These are phyloP conservation scores for Linnemannia zychae DNA, from an alignment of 192 early-diverging fungal species.

Conservation along the genomic window DNA sequence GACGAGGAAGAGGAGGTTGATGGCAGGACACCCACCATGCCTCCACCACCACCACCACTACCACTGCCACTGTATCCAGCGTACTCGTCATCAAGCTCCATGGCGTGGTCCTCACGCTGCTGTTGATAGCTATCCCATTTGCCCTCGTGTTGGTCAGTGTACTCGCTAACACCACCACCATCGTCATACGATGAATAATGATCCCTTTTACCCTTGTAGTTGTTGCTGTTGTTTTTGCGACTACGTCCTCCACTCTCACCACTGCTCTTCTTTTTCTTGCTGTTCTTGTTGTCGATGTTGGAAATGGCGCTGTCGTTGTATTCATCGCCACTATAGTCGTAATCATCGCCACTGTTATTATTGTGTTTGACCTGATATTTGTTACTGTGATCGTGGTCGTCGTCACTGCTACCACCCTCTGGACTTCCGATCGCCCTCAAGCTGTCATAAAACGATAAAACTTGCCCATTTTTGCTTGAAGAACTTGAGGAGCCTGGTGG, in stretches of 20 bases:
- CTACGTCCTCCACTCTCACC: not conserved
- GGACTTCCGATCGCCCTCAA: constrained; percentile 44
- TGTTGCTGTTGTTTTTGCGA: not conserved
- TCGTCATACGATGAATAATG: not conserved
- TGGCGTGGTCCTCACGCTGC: not conserved
- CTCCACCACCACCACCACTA: constrained; percentile 14
- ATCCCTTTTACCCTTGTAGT: not conserved
- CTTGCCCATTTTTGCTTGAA: constrained; percentile 56
- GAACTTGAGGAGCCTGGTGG: constrained; percentile 37
- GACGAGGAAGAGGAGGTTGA: not conserved
- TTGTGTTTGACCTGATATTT: not conserved
- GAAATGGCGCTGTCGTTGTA: not conserved
- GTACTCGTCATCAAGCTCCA: not conserved
- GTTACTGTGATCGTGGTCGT: not conserved
- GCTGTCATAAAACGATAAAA: constrained; percentile 45
- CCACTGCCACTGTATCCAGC: not conserved
- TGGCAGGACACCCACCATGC: not conserved
- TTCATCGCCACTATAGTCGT: not conserved
- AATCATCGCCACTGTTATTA: not conserved
- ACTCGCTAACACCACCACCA: not conserved
- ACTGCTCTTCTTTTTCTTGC: not conserved
- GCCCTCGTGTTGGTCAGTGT: constrained; percentile 7
- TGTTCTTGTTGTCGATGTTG: not conserved
- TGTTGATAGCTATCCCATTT: not conserved
- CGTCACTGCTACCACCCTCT: constrained; percentile 13